A percentile compares a stretch with the other conserved stretches of the same genome.
phyloP scores from a whole-genome alignment of 805 yeast species.

The Wickerhamomyces alni region DNA sequence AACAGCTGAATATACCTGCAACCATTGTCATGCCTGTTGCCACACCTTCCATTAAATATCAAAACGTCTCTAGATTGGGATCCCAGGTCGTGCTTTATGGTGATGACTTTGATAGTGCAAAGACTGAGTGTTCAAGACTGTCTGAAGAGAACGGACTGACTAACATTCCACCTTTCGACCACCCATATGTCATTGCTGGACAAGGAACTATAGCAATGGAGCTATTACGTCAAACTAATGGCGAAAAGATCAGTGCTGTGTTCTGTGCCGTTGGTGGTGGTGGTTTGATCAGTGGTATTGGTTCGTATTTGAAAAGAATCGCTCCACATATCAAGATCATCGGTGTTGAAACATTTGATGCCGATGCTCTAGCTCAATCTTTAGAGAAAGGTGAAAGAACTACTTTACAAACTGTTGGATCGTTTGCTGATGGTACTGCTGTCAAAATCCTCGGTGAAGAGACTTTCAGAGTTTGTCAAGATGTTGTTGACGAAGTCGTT shows the following conservation, averaged over 20 bases:
- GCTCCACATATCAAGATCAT: conserved; percentile 97
- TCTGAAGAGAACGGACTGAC: conserved; percentile 66
- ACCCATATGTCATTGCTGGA: conserved; percentile 97
- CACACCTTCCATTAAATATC: conserved; percentile 91
- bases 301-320: conserved; percentile 82
- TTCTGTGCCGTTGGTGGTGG: conserved; percentile 97
- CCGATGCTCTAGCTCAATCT: conserved; percentile 84
- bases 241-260: conserved; percentile 73
- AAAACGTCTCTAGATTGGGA: conserved; percentile 88
- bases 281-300: conserved; percentile 89
- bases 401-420: conserved; percentile 70
- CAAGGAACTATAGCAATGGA: conserved; percentile 98
- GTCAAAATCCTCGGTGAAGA: conserved; percentile 88
- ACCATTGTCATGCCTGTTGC: conserved; percentile 98
- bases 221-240: conserved; percentile 77
- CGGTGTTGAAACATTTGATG: conserved; percentile 95
- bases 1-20: conserved; percentile 79
- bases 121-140: conserved; percentile 77
- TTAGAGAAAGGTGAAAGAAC: conserved; percentile 49
- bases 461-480: conserved; percentile 73
- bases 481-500: conserved; percentile 84
- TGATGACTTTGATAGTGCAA: conserved; percentile 93
- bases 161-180: conserved; percentile 97
- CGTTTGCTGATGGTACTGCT: conserved; percentile 98
- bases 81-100: conserved; percentile 91